A percentile compares a stretch with the other conserved stretches of the same genome.
Conservation (phyloP, 2,329 filamentous ascomycete species). For the Botryotinia calthae region DNA sequence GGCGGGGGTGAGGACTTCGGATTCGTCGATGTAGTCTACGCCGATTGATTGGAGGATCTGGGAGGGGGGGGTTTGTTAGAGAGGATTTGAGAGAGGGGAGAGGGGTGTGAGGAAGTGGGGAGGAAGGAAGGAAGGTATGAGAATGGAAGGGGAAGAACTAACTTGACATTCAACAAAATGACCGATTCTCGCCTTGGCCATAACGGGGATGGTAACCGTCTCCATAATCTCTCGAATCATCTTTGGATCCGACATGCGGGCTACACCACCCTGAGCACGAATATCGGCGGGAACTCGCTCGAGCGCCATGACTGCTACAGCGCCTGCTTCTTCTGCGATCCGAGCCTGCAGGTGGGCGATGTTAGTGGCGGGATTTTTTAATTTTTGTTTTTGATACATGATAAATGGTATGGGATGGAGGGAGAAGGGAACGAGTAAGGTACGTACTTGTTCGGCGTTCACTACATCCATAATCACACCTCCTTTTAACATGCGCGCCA, state of each 20-base stretch:
- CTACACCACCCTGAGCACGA: conserved; percentile 85
- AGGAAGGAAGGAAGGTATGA: too few species aligned
- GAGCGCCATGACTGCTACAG: conserved; percentile 95
- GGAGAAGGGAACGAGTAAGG: background rate
- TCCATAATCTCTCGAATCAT: conserved; percentile 96
- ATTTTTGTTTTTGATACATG: background rate
- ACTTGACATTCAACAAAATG: conserved; percentile 96
- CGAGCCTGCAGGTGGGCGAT: conserved; percentile 59
- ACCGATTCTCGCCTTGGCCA: conserved; percentile 97
- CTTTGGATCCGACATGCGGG: conserved; percentile 91
- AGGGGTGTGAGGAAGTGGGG: background rate
- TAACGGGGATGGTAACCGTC: conserved; percentile 94
- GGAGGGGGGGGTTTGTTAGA: background rate
- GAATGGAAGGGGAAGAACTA: conserved; percentile 28
- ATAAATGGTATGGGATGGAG: background rate
- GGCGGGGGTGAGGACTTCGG: conserved; percentile 93
- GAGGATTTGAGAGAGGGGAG: background rate
- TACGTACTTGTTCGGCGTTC: conserved; percentile 71
- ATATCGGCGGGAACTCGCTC: conserved; percentile 98
- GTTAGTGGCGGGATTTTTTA: conserved; percentile 22
- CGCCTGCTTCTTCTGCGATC: conserved; percentile 96
- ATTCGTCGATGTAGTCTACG: conserved; percentile 98
- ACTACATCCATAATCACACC: conserved; percentile 99
- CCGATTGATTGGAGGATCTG: conserved; percentile 92
- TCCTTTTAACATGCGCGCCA: conserved; percentile 98